Evolutionary conservation across 1,284 basidiomycete genomes (phyloP).

Genomic region (Gymnopus androsaceus): DNA sequence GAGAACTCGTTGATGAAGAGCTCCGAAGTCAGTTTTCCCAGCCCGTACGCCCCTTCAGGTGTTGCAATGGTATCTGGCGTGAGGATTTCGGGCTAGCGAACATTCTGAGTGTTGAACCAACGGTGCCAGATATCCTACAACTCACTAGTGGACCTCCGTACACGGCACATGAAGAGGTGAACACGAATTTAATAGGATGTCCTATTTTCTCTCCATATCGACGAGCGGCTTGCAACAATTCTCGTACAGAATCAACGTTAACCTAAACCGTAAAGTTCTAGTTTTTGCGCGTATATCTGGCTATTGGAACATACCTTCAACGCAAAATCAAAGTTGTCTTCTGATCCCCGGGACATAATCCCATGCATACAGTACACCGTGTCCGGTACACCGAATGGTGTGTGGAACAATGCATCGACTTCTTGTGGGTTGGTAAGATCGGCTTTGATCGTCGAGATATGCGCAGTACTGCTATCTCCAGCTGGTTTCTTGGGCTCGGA

Average conservation of each 20-base stretch:
- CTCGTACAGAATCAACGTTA: slow-evolving; percentile 62
- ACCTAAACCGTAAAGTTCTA: slow-evolving; percentile 37
- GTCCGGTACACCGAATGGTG: slow-evolving; percentile 42
- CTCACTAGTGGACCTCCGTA: slow-evolving; percentile 61
- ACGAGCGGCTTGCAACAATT: slow-evolving; percentile 50
- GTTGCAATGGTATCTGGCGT: slow-evolving; percentile 54
- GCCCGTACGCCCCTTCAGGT: slow-evolving; percentile 61
- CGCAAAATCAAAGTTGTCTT: slow-evolving; percentile 64
- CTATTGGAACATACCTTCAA: slow-evolving; percentile 43
- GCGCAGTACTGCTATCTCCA: not conserved
- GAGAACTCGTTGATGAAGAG: slow-evolving; percentile 65
- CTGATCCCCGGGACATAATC: slow-evolving; percentile 70
- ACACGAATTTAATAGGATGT: slow-evolving; percentile 53
- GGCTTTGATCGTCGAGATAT: slow-evolving; percentile 39
- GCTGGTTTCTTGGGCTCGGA: slow-evolving; percentile 48
- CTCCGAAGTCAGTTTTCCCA: slow-evolving; percentile 61
- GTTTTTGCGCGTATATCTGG: not conserved
- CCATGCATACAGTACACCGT: slow-evolving; percentile 63
- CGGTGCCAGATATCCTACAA: not conserved
- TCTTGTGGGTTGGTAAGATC: slow-evolving; percentile 38
- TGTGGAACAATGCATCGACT: slow-evolving; percentile 29
- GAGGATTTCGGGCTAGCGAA: slow-evolving; percentile 45
- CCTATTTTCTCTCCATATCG: slow-evolving; percentile 36
- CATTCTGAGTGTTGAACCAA: not conserved
- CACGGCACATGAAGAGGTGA: slow-evolving; percentile 63